Base-by-base conservation (phyloP, 2,329 filamentous ascomycete species). In the Dactylella cylindrospora region DNA sequence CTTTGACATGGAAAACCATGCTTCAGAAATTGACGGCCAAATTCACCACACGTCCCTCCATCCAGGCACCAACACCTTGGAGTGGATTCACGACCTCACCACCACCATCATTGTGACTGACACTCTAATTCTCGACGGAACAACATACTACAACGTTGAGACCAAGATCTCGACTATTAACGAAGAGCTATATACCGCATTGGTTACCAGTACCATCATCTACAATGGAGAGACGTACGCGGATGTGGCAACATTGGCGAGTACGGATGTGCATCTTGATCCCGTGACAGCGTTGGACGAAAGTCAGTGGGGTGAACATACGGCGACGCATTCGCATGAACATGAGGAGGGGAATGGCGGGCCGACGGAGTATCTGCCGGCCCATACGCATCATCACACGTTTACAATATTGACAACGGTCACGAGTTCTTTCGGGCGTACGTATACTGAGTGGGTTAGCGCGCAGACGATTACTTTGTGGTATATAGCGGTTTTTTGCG, bases 381-480 rank as follows among this genome's bases (percentile, higher is more conserved):
- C 23, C 6, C 52, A 57, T 40, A 57, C 52, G 22, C 52, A 50
- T 38, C 52, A 49, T 31, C 52, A 57, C 33, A 57, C 52, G 5
- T 57, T 57, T 38, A 57, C 52, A 15, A 9, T 57, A 25, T 43
- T 19, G n/a, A 26, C 19, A 26, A 57, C 52, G 12, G 15, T 43
- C 3, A 57, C 20, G 3, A 17, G 25, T 22, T 35, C 19, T 4
- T 10, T 6, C 2, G 28, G 25, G 15, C n/a, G n/a, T n/a, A 49
- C 19, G 5, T 45, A 40, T 25, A 51, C 44, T 7, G 53, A 59
- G 39, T 50, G 38, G 31, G 39, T 59, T n/a, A 23, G 25, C 5
- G 53, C 53, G 26, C 50, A 12, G 8, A 51, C 53, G 4, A 26
- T 51, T 32, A 59, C 53, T 13, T 5, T 59, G 13, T 51, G 50